Percentiles rank a stretch among this genome's conserved stretches.
Conservation (phyloP, 176 grass and related monocot species). For the Neostapfia colusana region DNA sequence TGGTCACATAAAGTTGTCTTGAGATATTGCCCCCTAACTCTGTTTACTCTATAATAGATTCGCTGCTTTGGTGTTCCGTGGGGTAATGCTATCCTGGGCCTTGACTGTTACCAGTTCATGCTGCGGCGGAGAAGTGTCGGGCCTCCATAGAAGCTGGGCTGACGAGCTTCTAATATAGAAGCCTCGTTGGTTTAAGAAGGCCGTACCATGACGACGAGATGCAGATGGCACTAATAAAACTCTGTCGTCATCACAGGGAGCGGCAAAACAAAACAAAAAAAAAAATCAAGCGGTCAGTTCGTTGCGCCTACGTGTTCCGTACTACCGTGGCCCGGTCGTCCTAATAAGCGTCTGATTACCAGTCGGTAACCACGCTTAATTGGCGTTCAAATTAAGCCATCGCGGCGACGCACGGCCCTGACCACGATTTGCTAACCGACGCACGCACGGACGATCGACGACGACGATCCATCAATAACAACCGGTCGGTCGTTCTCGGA, state of each 20-base stretch:
- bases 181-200: no score
- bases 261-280: background rate
- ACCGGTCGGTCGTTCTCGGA: constrained; percentile 18
- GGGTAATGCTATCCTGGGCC: no score
- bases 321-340: background rate
- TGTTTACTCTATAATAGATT: no score
- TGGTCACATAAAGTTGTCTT: no score
- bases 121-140: no score
- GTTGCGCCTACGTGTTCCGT: background rate
- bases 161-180: no score
- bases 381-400: constrained; percentile 16
- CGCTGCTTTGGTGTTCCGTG: no score
- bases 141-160: no score
- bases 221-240: background rate
- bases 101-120: no score
- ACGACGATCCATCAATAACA: background rate
- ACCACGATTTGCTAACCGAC: constrained; percentile 29
- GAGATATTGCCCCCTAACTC: no score
- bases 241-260: background rate
- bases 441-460: background rate
- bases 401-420: constrained; percentile 1
- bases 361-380: background rate
- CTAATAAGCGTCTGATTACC: background rate
- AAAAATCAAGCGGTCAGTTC: background rate
- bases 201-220: no score